Evolutionary conservation across 768 basidiomycete species (phyloP), one percentile per base, ranked within the genome.

Genomic region (Boletus vinaceobasis): DNA sequence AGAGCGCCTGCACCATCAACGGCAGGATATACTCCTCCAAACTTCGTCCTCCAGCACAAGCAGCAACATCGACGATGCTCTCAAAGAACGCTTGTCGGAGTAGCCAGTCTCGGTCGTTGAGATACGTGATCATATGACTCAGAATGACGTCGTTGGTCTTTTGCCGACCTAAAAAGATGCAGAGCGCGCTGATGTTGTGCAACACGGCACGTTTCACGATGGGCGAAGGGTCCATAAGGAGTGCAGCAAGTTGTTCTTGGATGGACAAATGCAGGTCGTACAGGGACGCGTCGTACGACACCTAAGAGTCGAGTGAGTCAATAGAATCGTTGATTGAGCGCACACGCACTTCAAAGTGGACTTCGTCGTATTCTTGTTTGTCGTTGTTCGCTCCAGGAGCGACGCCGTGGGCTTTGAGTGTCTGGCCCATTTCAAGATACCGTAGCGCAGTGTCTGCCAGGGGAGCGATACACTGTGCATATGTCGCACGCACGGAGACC

Each of bases 11-110:
- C 5, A 93, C 83, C 92, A 98, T 94, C 55, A 99, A 71, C 0
- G 97, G 97, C n/a, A 97, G 67, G 49, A 98, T 96, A 63, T 98
- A 98, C 63, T 98, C 94, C 65, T 98, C 97, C 62, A 98, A 67
- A 60, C 92, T 95, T 54, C 87, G 77, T 31, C 90, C 88, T 1
- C 95, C 95, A 4, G 95, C 92, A 73, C 92, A 96, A 0, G 90
- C 90, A 6, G 95, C 95, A 1, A 99, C 93, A 57, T 93, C 94
- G 19, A 98, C 92, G 29, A 97, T 93, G 56, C 90, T 90, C 67
- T 96, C 94, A 64, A 98, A 97, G 71, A 98, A 99, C 0, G 91
- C 90, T 63, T 86, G 84, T 2, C 97, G 82, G 48, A 98, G 72
- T 15, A 88, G 72, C 96, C 97, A 98, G 68, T 98, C 95, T 17